Base-by-base conservation (phyloP, 2,329 filamentous ascomycete genomes). In the Pleurostoma richardsiae region DNA sequence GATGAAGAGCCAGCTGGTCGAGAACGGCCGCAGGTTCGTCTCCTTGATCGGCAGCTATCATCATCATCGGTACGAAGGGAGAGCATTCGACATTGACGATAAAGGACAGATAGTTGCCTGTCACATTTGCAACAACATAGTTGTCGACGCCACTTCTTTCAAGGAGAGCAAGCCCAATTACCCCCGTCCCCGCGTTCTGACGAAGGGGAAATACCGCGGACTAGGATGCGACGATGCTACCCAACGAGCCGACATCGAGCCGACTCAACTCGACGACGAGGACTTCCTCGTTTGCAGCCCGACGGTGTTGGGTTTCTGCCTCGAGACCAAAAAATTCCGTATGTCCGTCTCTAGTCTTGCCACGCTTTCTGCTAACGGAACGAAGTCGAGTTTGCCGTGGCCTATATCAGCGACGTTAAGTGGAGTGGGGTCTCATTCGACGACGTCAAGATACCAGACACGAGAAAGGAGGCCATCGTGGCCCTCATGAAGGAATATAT, bases 51-150 rank as follows among this genome's bases (percentile, higher is more conserved):
- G 55, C 44, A 52, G 49, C 19, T 50, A 63, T 40, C 51, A 60
- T 52, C 50, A 43, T 45, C 49, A 65, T 42, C n/a, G n/a, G n/a
- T 68, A 55, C 51, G 54, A 58, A 48, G 59, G 63, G 39, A 59
- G 46, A 38, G 59, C 56, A 39, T 68, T 67, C 49, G 55, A 60
- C 44, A 59, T 63, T 41, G 49, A 59, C 40, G 40, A 41, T 10
- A 58, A 61, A 47, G 53, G 48, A 28, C 42, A 49, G 11, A 42
- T 47, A 39, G 30, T 58, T 26, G 43, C 49, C 44, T 47, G 52
- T 29, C 49, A 41, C 44, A 45, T 63, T 43, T 42, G 57, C 36
- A 54, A 56, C 45, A 51, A 52, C 49, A 53, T 64, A 43, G 58
- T 64, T 42, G 45, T 63, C 29, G 52, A 62, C 53, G 49, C 56